Evolutionary conservation across 1,139 yeast species (phyloP).

Genomic region (Debaryomyces singareniensis): DNA sequence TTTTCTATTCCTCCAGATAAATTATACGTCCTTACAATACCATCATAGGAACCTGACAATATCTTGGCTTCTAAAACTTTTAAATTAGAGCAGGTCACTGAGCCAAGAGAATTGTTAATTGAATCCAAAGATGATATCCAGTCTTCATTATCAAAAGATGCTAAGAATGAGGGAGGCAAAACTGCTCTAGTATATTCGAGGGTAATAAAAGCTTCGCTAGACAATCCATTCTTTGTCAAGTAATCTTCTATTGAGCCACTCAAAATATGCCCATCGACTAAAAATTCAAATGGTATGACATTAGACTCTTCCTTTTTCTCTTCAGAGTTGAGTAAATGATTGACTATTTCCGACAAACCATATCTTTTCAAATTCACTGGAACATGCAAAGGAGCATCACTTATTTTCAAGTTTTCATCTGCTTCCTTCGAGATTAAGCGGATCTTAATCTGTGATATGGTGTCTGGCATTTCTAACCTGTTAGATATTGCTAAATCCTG

Average conservation of each 20-base stretch:
- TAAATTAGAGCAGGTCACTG: conserved; percentile 25
- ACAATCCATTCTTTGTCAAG: conserved; percentile 66
- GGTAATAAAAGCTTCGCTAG: conserved; percentile 73
- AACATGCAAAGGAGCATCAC: conserved; percentile 81
- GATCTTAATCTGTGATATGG: conserved; percentile 54
- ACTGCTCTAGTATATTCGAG: conserved; percentile 90
- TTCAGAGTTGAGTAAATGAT: conserved; percentile 59
- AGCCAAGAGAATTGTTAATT: conserved; percentile 23
- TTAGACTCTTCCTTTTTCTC: conserved; percentile 33
- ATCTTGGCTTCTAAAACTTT: conserved; percentile 41
- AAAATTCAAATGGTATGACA: conserved; percentile 87
- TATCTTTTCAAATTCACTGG: conserved; percentile 82
- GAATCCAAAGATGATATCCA: conserved; percentile 84
- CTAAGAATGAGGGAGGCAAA: conserved; percentile 85
- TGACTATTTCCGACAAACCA: conserved; percentile 92
- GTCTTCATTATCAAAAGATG: conserved; percentile 87
- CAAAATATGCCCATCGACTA: conserved; percentile 76
- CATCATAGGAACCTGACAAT: conserved; percentile 89
- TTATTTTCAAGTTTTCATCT: conserved; percentile 62
- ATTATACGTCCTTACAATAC: conserved; percentile 86
- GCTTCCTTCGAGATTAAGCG: conserved; percentile 82
- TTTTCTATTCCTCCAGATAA: conserved; percentile 76
- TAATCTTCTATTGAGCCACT: conserved; percentile 78
- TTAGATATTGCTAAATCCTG: neutral
- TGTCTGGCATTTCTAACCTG: conserved; percentile 4